These are phyloP conservation scores for Eucalyptus virginea DNA, from an alignment of 345 rosid genomes.

Conservation along the genomic window DNA sequence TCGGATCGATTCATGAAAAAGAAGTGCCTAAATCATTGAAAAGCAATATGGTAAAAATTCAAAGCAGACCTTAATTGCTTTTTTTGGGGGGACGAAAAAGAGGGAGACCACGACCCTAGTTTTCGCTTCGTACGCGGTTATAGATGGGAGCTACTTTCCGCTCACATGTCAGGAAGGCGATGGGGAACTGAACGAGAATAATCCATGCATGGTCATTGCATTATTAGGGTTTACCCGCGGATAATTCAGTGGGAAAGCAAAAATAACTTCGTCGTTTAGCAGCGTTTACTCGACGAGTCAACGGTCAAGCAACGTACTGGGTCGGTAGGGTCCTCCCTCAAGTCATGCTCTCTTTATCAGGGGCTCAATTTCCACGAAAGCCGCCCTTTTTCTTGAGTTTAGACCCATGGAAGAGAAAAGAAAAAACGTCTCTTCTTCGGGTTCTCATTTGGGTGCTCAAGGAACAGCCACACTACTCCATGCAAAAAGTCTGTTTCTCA, in stretches of 20 bases:
- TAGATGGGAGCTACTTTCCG: background rate
- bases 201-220: background rate
- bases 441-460: background rate
- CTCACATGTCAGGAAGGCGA: background rate
- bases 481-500: background rate
- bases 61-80: background rate
- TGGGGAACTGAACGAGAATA: background rate
- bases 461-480: background rate
- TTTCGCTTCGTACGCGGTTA: background rate
- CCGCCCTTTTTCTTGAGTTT: background rate
- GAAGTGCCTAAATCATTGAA: background rate
- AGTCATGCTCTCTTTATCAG: background rate
- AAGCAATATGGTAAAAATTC: background rate
- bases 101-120: background rate
- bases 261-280: background rate
- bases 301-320: background rate
- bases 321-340: background rate
- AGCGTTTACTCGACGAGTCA: background rate
- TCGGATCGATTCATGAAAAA: background rate
- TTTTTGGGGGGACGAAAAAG: background rate
- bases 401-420: background rate
- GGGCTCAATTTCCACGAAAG: background rate
- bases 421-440: background rate
- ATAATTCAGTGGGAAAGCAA: background rate
- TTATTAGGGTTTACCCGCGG: background rate